Evolutionary conservation across 2,329 filamentous ascomycete species (phyloP).

Genomic region (Cladosporium sp.): DNA sequence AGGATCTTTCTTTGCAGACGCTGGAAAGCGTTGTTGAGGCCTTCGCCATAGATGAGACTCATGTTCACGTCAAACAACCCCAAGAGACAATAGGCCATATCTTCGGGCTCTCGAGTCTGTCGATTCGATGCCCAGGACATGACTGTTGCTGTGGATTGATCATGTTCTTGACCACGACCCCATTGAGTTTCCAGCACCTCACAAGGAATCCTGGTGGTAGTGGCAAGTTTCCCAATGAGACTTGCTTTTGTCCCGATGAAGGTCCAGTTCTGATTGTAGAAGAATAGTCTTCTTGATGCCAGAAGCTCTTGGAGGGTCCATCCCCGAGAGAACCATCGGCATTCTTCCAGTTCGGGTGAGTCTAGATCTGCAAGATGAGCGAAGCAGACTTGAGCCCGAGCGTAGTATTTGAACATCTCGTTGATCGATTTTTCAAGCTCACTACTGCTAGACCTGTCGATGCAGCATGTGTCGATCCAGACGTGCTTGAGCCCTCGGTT

Average conservation of each 20-base stretch:
- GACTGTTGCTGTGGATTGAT: background rate
- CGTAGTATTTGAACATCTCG: conserved; percentile 22
- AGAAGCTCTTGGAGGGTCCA: conserved; percentile 14
- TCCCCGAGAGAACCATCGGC: conserved; percentile 10
- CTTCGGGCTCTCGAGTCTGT: conserved; percentile 18
- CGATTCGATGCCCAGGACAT: conserved; percentile 20
- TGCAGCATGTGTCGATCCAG: conserved; percentile 25
- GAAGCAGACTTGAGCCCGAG: conserved; percentile 16
- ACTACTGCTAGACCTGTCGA: conserved; percentile 18
- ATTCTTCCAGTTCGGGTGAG: background rate
- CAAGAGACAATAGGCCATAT: conserved; percentile 20
- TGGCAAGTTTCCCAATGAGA: background rate
- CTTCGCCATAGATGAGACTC: conserved; percentile 23
- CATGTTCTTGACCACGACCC: background rate
- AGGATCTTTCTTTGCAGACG: conserved; percentile 25
- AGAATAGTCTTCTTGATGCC: background rate
- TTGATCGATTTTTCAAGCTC: conserved; percentile 22
- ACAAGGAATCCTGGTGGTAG: background rate
- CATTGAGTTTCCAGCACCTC: background rate
- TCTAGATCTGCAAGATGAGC: conserved; percentile 14
- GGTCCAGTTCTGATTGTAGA: conserved; percentile 4
- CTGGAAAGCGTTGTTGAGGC: conserved; percentile 16
- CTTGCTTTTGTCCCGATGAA: background rate
- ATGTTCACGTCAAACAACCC: conserved; percentile 24
- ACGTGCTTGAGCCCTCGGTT: conserved; percentile 11